Percentiles rank a stretch among this genome's conserved stretches.
Evolutionary conservation across 306 rosid genomes (phyloP).

Genomic region (Trifolium pratense): DNA sequence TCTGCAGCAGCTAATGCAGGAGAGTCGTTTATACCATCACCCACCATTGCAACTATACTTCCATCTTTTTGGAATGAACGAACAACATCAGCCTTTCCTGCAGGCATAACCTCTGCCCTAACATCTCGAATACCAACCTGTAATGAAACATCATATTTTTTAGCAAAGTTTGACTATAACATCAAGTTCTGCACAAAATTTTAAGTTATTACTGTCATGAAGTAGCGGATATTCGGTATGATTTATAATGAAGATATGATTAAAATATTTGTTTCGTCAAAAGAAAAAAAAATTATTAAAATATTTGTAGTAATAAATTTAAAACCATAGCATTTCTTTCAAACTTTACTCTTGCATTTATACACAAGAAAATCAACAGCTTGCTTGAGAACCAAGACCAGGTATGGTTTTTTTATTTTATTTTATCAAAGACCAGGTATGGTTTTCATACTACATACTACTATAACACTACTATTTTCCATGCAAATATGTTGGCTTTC

Average conservation of each 20-base stretch:
- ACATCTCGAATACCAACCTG: constrained; percentile 96
- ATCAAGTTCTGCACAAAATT: constrained; percentile 33
- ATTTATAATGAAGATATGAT: constrained; percentile 20
- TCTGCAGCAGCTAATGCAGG: constrained; percentile 97
- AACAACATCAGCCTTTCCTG: constrained; percentile 90
- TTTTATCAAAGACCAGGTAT: too few relatives aligned
- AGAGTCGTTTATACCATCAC: constrained; percentile 98
- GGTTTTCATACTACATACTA: background rate
- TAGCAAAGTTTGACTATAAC: background rate
- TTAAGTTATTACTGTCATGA: constrained; percentile 16
- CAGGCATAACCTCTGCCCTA: constrained; percentile 97
- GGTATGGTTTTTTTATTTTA: constrained; percentile 4
- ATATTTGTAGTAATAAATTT: constrained; percentile 14
- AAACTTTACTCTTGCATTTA: constrained; percentile 10
- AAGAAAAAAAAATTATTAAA: background rate
- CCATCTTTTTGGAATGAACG: constrained; percentile 83
- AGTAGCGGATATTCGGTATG: background rate
- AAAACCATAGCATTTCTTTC: constrained; percentile 10
- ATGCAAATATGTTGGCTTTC: constrained; percentile 30
- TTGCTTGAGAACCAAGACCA: constrained; percentile 20
- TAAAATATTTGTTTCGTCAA: background rate
- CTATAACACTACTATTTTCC: constrained; percentile 9
- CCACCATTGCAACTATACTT: constrained; percentile 93
- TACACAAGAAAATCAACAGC: constrained; percentile 28
- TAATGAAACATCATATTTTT: constrained; percentile 13